These are phyloP conservation scores for Yarrowia phangngaensis DNA, from an alignment of 805 yeast genomes.

Conservation along the genomic window DNA sequence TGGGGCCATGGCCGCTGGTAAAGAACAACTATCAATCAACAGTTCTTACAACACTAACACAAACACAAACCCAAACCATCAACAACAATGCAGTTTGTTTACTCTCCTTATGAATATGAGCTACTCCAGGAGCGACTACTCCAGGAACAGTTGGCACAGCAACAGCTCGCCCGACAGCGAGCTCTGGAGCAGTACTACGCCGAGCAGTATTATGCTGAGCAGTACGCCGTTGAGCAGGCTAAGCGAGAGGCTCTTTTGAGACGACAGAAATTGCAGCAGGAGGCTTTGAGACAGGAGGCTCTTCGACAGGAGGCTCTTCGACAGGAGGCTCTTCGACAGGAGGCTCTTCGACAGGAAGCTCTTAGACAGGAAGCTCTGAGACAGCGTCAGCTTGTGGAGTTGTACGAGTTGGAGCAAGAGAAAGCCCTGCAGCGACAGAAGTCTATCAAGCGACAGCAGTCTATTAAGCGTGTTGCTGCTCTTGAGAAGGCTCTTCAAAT, in stretches of 20 bases:
- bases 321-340: not conserved
- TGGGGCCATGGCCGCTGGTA: too few relatives aligned
- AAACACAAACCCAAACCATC: not conserved
- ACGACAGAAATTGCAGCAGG: too few relatives aligned
- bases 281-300: not conserved
- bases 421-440: not conserved
- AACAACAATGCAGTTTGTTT: slow-evolving; percentile 8
- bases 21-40: not conserved
- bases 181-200: slow-evolving; percentile 3
- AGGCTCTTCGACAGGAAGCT: not conserved
- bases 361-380: not conserved
- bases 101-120: slow-evolving; percentile 18
- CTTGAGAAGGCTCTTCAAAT: slow-evolving; percentile 5
- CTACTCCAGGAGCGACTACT: slow-evolving; percentile 4
- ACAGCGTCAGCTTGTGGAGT: not conserved
- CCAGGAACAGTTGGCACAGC: not conserved
- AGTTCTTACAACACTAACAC: not conserved
- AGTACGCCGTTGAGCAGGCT: too few relatives aligned
- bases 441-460: too few relatives aligned
- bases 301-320: not conserved
- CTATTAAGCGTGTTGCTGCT: slow-evolving; percentile 2
- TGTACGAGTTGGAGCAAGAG: slow-evolving; percentile 1
- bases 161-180: slow-evolving; percentile 4
- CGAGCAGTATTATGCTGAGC: not conserved
- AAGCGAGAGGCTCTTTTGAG: too few relatives aligned